Base-by-base conservation (phyloP, 345 rosid genomes). In the Citrus cavaleriei region DNA sequence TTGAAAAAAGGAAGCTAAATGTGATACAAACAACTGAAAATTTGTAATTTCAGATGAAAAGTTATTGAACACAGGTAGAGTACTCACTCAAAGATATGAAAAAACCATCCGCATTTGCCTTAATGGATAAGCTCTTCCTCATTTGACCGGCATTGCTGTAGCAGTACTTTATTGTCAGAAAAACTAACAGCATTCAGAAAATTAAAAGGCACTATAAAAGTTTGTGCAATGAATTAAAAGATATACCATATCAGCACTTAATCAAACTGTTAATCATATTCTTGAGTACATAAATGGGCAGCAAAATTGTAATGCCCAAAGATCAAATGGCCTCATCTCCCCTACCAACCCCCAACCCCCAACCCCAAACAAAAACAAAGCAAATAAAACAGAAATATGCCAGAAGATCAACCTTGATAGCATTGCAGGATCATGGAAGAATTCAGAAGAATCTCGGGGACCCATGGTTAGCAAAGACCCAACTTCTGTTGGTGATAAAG, bases 111-210 rank as follows among this genome's bases (percentile, higher is more conserved):
- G 87, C 79, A 65, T 55, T 74, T 1, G 99, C 90, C 87, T 89
- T 93, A 75, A 96, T 77, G 24, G 91, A 89, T 79, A 96, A 88
- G 80, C 88, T 86, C 91, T 96, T 96, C 87, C 94, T 93, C 76
- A 96, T 94, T 86, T 96, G 97, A 72, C 99, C 99, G 77, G 97
- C 93, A 81, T 90, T 94, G 83, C 99, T 96, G 92, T 73, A 42
- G 55, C 78, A 75, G 10, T 60, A 78, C 75, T 69, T 64, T 61
- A 67, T 80, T 59, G 62, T 79, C 72, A 82, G 34, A 51, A 70
- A 70, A 54, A 34, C 59, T 10, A 49, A 5, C 9, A 22, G 30
- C 25, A 30, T 72, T 55, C 24, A 3, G 14, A 27, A 81, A 68
- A 60, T 24, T 32, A 4, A 16, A 37, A 72, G 13, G 34, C 32